Conservation (phyloP, 176 grass and related monocot species). For the Guadua angustifolia region DNA sequence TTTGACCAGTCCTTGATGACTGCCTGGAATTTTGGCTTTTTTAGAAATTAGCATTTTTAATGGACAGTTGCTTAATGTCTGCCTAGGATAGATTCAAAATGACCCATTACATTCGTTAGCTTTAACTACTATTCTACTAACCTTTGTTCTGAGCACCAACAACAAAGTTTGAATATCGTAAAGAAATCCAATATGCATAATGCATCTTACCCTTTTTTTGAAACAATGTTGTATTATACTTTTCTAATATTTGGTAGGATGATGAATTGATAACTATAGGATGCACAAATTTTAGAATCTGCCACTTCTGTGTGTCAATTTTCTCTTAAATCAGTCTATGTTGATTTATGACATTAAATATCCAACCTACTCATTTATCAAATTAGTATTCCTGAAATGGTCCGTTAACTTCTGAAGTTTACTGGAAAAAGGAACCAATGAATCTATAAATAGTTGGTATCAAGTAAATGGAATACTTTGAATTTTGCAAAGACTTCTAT, state of each 20-base stretch:
- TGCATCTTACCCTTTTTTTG: neutral
- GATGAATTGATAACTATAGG: neutral
- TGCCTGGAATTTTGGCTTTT: neutral
- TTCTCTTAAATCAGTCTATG: neutral
- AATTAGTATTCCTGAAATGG: too few species aligned
- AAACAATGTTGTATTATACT: too few species aligned
- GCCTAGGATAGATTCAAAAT: too few species aligned
- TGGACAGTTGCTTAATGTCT: neutral
- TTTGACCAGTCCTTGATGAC: conserved; percentile 23
- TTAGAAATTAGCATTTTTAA: neutral
- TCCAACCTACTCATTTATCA: too few species aligned
- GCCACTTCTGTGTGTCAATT: neutral
- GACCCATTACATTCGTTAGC: too few species aligned
- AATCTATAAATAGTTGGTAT: too few species aligned
- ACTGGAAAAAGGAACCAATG: too few species aligned
- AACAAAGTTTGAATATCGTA: neutral
- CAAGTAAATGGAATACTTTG: too few species aligned
- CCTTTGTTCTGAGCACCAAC: neutral
- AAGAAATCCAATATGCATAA: neutral
- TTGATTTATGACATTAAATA: neutral
- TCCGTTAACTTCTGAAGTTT: too few species aligned
- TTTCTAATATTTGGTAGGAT: neutral
- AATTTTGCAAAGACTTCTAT: too few species aligned
- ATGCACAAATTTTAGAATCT: neutral
- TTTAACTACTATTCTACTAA: too few species aligned